Evolutionary conservation across 2,329 filamentous ascomycete genomes (phyloP), one percentile per base, ranked within the genome.

Genomic region (Herpotrichia juniperi): DNA sequence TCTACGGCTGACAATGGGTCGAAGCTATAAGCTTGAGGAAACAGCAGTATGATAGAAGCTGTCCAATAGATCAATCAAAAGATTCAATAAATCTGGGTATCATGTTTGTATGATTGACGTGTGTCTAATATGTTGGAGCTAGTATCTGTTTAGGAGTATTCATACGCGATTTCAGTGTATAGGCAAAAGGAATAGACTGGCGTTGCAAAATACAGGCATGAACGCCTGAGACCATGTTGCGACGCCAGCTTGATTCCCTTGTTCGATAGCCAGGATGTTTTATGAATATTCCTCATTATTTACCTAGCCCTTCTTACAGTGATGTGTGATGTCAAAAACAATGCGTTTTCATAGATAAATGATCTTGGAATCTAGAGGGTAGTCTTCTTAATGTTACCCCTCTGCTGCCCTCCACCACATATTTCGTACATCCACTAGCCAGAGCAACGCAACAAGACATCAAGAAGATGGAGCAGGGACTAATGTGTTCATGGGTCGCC

Each of bases 341-440:
- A 59, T 62, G 54, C 56, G 57, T 61, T 62, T 30, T 47, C 51
- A 56, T 56, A 57, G 50, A 56, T 48, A 49, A 49, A 51, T 26
- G 34, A 46, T 63, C 48, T 46, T 51, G 58, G 53, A 60, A 54
- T 68, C 64, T 69, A 69, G 56, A 51, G 58, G 64, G 63, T 67
- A 63, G 59, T 66, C 61, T 63, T 63, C 46, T 61, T 59, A 40
- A 25, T 37, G 32, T 53, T 56, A 52, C 26, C 24, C 19, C 24
- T 30, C 44, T 35, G 9, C 17, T 25, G n/a, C 25, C 26, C 26
- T 14, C 39, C 22, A 14, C 22, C 42, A 17, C 39, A 53, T 56
- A 47, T 42, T 50, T 54, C 54, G 46, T 57, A 54, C 54, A 55
- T 14, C 48, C 24, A 42, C 48, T 31, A 43, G 14, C 28, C 12